A percentile compares a stretch with the other conserved stretches of the same genome.
Evolutionary conservation across 768 basidiomycete species (phyloP).

Genomic region (Tremella yokohamensis): DNA sequence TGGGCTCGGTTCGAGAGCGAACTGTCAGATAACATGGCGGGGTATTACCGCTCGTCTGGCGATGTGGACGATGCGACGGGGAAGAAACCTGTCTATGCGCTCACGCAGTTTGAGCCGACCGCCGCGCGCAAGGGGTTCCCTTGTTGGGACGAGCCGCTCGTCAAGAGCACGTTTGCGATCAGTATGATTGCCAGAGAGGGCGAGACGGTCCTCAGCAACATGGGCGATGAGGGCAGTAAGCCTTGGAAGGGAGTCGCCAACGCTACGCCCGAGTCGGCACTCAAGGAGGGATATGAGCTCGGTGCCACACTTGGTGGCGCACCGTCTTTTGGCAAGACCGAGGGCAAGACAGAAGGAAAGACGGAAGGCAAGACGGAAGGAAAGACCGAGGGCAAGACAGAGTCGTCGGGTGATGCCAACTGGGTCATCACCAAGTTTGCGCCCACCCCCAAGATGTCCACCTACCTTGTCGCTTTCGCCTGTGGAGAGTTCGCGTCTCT

Average conservation of each 20-base stretch:
- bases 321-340: conserved; percentile 35
- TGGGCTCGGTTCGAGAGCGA: conserved; percentile 65
- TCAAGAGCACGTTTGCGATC: conserved; percentile 72
- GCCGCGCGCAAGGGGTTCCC: conserved; percentile 64
- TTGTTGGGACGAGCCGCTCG: conserved; percentile 87
- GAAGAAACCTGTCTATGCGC: conserved; percentile 59
- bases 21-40: conserved; percentile 70
- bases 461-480: conserved; percentile 83
- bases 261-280: conserved; percentile 35
- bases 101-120: conserved; percentile 94
- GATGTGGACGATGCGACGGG: conserved; percentile 59
- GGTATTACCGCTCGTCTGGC: conserved; percentile 50
- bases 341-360: conserved; percentile 48
- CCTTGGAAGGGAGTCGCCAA: conserved; percentile 46
- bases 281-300: conserved; percentile 37
- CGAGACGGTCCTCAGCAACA: conserved; percentile 80
- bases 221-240: conserved; percentile 68
- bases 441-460: conserved; percentile 76
- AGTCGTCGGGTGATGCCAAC: conserved; percentile 18
- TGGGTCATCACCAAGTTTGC: conserved; percentile 84
- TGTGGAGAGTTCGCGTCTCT: conserved; percentile 64
- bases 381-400: conserved; percentile 45
- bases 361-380: conserved; percentile 44
- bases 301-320: conserved; percentile 31
- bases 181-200: conserved; percentile 73